These are phyloP conservation scores for Diaporthe vaccinii DNA, from an alignment of 2,329 filamentous ascomycete genomes.

Conservation along the genomic window DNA sequence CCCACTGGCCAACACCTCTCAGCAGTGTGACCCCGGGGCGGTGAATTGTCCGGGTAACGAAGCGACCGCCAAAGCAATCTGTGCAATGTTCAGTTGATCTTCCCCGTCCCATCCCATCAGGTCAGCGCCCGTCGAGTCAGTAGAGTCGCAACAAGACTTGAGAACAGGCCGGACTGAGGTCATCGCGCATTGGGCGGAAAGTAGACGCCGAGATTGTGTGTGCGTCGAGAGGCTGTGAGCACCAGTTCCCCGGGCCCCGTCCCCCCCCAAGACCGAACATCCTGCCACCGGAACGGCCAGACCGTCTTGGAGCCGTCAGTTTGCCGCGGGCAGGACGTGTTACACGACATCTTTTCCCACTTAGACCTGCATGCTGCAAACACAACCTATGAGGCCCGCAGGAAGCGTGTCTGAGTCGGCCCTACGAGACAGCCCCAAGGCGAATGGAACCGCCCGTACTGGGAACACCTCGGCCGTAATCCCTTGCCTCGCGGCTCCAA, in stretches of 20 bases:
- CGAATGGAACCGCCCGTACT: background rate
- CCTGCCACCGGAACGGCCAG: background rate
- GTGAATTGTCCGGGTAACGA: background rate
- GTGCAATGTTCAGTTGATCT: background rate
- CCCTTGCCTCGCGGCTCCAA: slow-evolving; percentile 9
- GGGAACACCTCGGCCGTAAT: slow-evolving; percentile 25
- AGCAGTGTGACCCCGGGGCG: background rate
- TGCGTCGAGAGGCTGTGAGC: slow-evolving; percentile 16
- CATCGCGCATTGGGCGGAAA: slow-evolving; percentile 19
- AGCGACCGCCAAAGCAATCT: background rate
- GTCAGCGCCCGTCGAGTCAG: slow-evolving; percentile 14
- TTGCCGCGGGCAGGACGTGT: slow-evolving; percentile 10
- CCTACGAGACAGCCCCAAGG: slow-evolving; percentile 21
- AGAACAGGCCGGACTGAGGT: slow-evolving; percentile 16
- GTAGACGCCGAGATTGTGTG: background rate
- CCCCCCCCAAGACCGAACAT: background rate
- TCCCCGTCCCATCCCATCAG: background rate
- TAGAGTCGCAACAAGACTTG: slow-evolving; percentile 13
- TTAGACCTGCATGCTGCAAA: background rate
- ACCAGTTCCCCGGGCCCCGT: slow-evolving; percentile 3
- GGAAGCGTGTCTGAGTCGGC: slow-evolving; percentile 15
- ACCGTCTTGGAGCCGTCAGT: background rate
- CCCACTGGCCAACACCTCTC: background rate
- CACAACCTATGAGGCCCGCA: slow-evolving; percentile 4
- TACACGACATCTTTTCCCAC: background rate